Conservation (phyloP, 2,329 filamentous ascomycete genomes). For the Nemania serpens region DNA sequence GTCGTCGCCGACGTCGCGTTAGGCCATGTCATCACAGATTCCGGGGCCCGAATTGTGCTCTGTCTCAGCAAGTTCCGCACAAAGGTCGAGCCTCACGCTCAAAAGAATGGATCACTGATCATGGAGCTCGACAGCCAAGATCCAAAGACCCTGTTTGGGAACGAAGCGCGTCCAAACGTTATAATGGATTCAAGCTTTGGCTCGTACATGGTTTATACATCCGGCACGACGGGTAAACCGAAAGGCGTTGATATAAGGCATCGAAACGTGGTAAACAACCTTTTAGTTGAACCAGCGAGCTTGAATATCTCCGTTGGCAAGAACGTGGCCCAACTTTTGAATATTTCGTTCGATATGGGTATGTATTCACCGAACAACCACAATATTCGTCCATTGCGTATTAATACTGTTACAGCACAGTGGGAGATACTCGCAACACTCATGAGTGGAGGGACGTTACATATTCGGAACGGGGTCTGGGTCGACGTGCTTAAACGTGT, state of each 20-base stretch:
- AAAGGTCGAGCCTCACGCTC: slow-evolving; percentile 24
- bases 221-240: slow-evolving; percentile 61
- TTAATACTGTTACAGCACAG: slow-evolving; percentile 48
- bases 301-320: slow-evolving; percentile 55
- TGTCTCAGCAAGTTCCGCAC: slow-evolving; percentile 46
- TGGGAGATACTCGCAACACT: slow-evolving; percentile 64
- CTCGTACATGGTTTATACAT: slow-evolving; percentile 51
- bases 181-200: slow-evolving; percentile 31
- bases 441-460: slow-evolving; percentile 61
- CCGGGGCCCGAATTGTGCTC: slow-evolving; percentile 50
- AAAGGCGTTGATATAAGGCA: slow-evolving; percentile 65
- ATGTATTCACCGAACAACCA: slow-evolving; percentile 36
- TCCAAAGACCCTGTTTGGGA: slow-evolving; percentile 4
- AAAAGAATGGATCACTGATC: slow-evolving; percentile 39
- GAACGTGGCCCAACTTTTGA: slow-evolving; percentile 60
- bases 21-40: slow-evolving; percentile 54
- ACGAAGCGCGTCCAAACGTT: slow-evolving; percentile 25
- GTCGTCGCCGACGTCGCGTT: slow-evolving; percentile 55
- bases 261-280: slow-evolving; percentile 55
- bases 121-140: slow-evolving; percentile 23
- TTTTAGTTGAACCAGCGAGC: slow-evolving; percentile 55
- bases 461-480: slow-evolving; percentile 57
- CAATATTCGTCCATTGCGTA: slow-evolving; percentile 7
- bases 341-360: slow-evolving; percentile 67
- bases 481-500: slow-evolving; percentile 52